A percentile compares a stretch with the other conserved stretches of the same genome.
These are phyloP conservation scores for Cornus suecica DNA, from an alignment of 148 eudicot genomes.

Conservation along the genomic window DNA sequence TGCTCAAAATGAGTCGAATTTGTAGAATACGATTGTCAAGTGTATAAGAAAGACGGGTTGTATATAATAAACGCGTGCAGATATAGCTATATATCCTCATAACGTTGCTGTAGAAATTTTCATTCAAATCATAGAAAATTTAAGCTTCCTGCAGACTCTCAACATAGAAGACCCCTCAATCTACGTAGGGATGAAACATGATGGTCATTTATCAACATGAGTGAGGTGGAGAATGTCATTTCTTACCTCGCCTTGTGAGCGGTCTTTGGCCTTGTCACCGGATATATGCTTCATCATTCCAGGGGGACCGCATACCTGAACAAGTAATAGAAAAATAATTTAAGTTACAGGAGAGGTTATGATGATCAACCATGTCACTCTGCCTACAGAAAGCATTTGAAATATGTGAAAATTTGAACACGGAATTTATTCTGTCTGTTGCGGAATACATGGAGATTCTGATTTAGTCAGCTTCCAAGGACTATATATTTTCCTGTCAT, in stretches of 20 bases:
- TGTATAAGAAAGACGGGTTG: too few species aligned
- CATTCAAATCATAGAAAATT: too few species aligned
- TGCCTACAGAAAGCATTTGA: not conserved
- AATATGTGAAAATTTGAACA: not conserved
- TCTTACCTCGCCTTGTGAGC: constrained; percentile 78
- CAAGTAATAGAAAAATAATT: not conserved
- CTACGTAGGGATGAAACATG: not conserved
- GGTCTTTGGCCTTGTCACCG: constrained; percentile 70
- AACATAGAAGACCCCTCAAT: too few species aligned
- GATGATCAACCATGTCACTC: not conserved
- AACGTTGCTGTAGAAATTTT: too few species aligned
- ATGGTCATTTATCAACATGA: not conserved
- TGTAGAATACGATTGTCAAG: too few species aligned
- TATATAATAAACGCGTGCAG: too few species aligned
- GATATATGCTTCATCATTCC: constrained; percentile 86
- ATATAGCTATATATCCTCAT: too few species aligned
- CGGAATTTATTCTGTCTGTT: not conserved
- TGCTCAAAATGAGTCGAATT: too few species aligned
- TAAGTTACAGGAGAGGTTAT: not conserved
- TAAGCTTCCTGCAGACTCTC: too few species aligned
- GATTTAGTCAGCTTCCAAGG: not conserved
- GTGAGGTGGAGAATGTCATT: not conserved
- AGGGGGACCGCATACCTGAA: constrained; percentile 87
- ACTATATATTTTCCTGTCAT: not conserved
- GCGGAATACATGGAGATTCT: not conserved